Conservation (phyloP, 2,329 filamentous ascomycete species). For the Talaromyces atroroseus region DNA sequence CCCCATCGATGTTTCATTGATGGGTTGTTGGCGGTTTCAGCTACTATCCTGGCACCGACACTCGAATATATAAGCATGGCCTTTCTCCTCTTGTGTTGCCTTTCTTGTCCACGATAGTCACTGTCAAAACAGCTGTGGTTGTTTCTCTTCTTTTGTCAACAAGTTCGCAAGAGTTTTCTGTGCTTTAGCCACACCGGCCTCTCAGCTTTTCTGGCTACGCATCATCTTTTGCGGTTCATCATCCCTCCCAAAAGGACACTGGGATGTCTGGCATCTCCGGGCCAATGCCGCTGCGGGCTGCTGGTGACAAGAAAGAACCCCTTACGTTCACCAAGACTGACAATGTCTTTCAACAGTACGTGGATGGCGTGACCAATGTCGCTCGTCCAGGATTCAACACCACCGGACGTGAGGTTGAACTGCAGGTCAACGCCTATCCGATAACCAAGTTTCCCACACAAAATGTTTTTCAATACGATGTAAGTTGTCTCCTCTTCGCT, state of each 20-base stretch:
- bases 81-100: not conserved
- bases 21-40: not conserved
- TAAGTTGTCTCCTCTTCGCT: slow-evolving; percentile 43
- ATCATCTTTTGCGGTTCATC: not conserved
- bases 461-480: slow-evolving; percentile 78
- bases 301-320: not conserved
- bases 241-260: not conserved
- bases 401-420: slow-evolving; percentile 49
- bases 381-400: slow-evolving; percentile 55
- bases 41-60: not conserved
- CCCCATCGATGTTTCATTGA: not conserved
- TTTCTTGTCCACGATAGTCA: not conserved
- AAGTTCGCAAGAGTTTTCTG: not conserved
- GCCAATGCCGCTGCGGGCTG: not conserved
- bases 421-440: slow-evolving; percentile 70
- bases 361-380: slow-evolving; percentile 27
- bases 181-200: not conserved
- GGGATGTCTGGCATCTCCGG: not conserved
- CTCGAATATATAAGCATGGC: slow-evolving; percentile 1
- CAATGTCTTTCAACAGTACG: slow-evolving; percentile 23
- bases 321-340: slow-evolving; percentile 2
- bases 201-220: not conserved
- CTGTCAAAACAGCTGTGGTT: not conserved
- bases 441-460: slow-evolving; percentile 56
- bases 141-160: not conserved